Conservation (phyloP, 352 stramenopile genomes). For the Phytophthora pini region DNA sequence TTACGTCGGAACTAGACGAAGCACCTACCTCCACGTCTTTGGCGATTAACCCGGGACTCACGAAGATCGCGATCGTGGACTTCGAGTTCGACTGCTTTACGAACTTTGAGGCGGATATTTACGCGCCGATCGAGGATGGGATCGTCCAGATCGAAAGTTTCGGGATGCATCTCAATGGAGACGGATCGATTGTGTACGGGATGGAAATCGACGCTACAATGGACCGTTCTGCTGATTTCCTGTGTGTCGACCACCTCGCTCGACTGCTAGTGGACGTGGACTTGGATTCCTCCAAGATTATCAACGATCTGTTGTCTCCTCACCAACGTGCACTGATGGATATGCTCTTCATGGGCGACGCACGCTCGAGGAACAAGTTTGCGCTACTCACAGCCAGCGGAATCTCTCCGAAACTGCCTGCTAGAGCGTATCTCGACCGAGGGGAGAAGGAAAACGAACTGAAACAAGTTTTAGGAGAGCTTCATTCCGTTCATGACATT, state of each 20-base stretch:
- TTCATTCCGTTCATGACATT: constrained; percentile 96
- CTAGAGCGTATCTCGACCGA: constrained; percentile 96
- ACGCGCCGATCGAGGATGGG: constrained; percentile 92
- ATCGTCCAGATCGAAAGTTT: constrained; percentile 99
- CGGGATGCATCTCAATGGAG: constrained; percentile 87
- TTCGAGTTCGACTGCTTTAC: constrained; percentile 98
- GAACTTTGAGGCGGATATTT: constrained; percentile 98
- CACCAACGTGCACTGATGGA: constrained; percentile 95
- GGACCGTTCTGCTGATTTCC: constrained; percentile 96
- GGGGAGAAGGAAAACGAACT: constrained; percentile 98
- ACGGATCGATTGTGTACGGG: constrained; percentile 86
- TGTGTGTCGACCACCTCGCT: constrained; percentile 97
- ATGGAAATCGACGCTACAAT: constrained; percentile 97
- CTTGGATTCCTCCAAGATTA: constrained; percentile 95
- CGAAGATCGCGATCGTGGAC: constrained; percentile 97
- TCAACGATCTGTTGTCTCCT: constrained; percentile 95
- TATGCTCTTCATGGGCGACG: constrained; percentile 96
- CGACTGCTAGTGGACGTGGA: constrained; percentile 96
- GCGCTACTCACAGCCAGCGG: constrained; percentile 97
- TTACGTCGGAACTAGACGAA: constrained; percentile 94
- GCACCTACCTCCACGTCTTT: constrained; percentile 85
- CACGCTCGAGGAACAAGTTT: constrained; percentile 95
- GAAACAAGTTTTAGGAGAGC: constrained; percentile 95
- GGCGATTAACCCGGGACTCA: constrained; percentile 90
- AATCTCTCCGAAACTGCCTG: constrained; percentile 95